Base-by-base conservation (phyloP, 2,329 filamentous ascomycete species). In the Aspergillus ustus region DNA sequence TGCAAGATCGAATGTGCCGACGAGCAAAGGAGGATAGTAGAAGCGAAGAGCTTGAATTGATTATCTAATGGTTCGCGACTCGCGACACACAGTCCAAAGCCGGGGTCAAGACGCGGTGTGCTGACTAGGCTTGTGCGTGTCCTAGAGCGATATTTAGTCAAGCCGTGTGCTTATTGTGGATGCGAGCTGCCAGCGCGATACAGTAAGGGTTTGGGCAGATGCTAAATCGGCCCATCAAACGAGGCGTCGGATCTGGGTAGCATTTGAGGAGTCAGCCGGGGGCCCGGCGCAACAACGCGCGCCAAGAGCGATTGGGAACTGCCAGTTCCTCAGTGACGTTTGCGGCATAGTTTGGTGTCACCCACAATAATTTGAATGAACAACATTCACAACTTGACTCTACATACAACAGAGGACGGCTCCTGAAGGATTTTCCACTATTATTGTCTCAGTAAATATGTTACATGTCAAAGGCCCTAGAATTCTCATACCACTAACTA, bases 301-400 rank as follows among this genome's bases (percentile, higher is more conserved):
- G 58, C 61, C 51, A 63, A 63, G 61, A 49, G n/a, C 22, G 20
- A 53, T 40, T 11, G 34, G 34, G 34, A 37, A 15, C 34, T 40
- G 29, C 55, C 19, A 61, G 48, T 13, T 49, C n/a, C 25, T 45
- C 15, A 22, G 52, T 55, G 52, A 55, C 43, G 43, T 55, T 53
- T 28, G 20, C 34, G 52, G 44, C 34, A 40, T 11, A 40, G 34
- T 11, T 15, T 5, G 34, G 15, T 15, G 6, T 37, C 31, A 37
- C 25, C 11, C 31, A 37, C 31, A 37, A 15, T 15, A 37, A 15
- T 15, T 25, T 25, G 3, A 25, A 25, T 5, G 25, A 25, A 25
- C 25, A 25, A 25, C 25, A 25, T 4, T 25, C 6, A 25, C 25
- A 25, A 25, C 25, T 25, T 25, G 25, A 25, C 25, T 2, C 4